Conservation (phyloP, 306 rosid genomes). For the Medicago ruthenica region DNA sequence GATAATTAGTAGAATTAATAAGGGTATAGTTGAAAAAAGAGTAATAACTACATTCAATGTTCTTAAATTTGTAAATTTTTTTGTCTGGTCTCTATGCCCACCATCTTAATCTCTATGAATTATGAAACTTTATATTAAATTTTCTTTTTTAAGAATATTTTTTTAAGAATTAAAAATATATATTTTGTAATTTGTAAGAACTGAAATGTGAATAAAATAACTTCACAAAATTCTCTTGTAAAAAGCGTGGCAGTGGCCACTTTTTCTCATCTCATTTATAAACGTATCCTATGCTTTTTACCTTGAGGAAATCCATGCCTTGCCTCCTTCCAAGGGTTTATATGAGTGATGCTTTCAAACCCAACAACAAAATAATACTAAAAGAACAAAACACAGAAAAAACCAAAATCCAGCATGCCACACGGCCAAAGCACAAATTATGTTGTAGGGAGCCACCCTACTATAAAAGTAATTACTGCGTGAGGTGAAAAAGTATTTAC, state of each 20-base stretch:
- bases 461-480: slow-evolving; percentile 43
- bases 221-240: too few species aligned
- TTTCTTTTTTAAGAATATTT: too few species aligned
- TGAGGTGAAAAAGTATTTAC: slow-evolving; percentile 22
- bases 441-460: slow-evolving; percentile 43
- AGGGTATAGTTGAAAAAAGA: too few species aligned
- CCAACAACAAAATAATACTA: slow-evolving; percentile 33
- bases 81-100: too few species aligned
- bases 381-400: slow-evolving; percentile 45
- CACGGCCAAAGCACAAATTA: slow-evolving; percentile 35
- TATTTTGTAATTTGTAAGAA: neutral
- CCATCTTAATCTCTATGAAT: too few species aligned
- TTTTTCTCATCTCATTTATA: neutral
- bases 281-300: neutral
- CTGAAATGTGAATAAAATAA: too few species aligned
- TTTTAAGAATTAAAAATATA: too few species aligned
- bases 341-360: slow-evolving; percentile 50
- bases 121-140: too few species aligned
- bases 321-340: slow-evolving; percentile 75
- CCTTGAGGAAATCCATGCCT: slow-evolving; percentile 79
- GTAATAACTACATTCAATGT: too few species aligned
- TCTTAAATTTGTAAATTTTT: too few species aligned
- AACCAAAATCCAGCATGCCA: slow-evolving; percentile 29
- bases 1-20: too few species aligned
- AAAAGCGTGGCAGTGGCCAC: neutral